Percentiles rank a stretch among this genome's conserved stretches.
Evolutionary conservation across 176 grass and related monocot genomes (phyloP).

Genomic region (Oryza meridionalis): DNA sequence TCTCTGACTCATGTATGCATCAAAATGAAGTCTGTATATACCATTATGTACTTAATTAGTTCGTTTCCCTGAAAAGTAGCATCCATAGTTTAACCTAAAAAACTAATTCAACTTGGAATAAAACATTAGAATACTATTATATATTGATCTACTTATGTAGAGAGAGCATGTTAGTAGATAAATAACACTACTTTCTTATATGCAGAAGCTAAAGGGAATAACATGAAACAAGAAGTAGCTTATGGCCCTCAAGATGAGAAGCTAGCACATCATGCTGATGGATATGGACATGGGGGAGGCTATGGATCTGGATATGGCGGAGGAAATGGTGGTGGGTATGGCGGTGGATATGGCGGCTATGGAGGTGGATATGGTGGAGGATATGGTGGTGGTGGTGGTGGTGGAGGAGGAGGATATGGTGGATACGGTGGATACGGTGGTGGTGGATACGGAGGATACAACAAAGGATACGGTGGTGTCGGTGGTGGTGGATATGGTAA

Average conservation of each 20-base stretch:
- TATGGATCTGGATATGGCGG: not conserved
- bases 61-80: not conserved
- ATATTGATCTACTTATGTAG: not conserved
- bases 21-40: not conserved
- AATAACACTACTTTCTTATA: not conserved
- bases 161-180: not conserved
- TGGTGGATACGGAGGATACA: not conserved
- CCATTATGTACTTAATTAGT: not conserved
- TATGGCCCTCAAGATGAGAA: conserved; percentile 17
- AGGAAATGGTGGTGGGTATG: not conserved
- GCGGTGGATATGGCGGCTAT: not conserved
- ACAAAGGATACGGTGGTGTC: not conserved
- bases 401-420: not conserved
- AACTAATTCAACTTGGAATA: no score
- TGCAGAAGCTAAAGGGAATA: conserved; percentile 29
- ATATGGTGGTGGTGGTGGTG: conserved; percentile 4
- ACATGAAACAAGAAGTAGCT: not conserved
- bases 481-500: not conserved
- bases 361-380: not conserved
- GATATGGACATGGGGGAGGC: conserved; percentile 2
- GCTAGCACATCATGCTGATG: conserved; percentile 6
- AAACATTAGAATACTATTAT: not conserved
- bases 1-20: not conserved
- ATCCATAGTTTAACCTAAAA: not conserved
- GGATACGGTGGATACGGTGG: not conserved